Evolutionary conservation across 2,329 filamentous ascomycete genomes (phyloP).

Genomic region (Polytolypa hystricis): DNA sequence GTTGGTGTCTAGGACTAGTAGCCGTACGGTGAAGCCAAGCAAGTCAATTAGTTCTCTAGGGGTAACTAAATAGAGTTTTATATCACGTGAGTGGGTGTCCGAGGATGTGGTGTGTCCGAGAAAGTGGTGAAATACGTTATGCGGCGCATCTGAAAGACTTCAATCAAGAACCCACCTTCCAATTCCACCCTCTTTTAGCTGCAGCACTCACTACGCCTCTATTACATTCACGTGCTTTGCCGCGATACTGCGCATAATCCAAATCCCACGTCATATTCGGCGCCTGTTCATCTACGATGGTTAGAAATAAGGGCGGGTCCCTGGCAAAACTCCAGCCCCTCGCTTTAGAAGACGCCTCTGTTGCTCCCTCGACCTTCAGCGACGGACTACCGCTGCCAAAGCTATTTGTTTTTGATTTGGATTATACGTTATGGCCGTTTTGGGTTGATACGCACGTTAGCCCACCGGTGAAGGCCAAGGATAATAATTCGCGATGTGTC

Average conservation of each 20-base stretch:
- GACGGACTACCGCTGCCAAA: slow-evolving; percentile 64
- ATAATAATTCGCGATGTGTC: slow-evolving; percentile 37
- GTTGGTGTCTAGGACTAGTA: no score
- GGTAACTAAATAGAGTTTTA: no score
- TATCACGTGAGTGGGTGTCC: no score
- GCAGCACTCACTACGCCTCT: no score
- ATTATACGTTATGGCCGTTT: slow-evolving; percentile 98
- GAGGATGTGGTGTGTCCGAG: no score
- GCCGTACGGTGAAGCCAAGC: no score
- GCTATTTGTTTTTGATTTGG: slow-evolving; percentile 85
- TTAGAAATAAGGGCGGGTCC: slow-evolving; percentile 9
- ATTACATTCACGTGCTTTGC: no score
- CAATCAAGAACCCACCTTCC: no score
- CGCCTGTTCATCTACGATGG: slow-evolving; percentile 3
- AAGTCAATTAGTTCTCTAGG: no score
- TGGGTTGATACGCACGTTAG: slow-evolving; percentile 92
- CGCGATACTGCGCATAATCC: neutral
- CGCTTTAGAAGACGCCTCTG: slow-evolving; percentile 8
- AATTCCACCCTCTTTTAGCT: no score
- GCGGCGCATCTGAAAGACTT: no score
- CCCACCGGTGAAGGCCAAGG: slow-evolving; percentile 56
- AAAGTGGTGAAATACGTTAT: no score
- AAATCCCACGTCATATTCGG: neutral
- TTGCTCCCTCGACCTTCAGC: slow-evolving; percentile 46
- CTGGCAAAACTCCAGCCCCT: slow-evolving; percentile 6